Conservation (phyloP, 2,329 filamentous ascomycete species). For the Biscogniauxia marginata region DNA sequence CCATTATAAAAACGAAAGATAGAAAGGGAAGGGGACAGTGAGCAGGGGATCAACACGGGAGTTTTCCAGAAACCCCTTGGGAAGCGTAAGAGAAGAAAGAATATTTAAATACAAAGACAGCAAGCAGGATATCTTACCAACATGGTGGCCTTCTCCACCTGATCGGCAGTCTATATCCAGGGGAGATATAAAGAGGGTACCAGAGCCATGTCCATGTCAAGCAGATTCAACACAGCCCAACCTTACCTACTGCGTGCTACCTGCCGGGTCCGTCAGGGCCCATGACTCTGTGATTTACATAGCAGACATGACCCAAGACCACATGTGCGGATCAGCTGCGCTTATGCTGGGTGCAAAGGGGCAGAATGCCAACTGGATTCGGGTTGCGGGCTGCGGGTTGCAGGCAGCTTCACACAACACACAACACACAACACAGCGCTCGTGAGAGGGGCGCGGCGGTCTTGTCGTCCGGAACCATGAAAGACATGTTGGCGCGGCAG, state of each 20-base stretch:
- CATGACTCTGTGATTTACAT: not conserved
- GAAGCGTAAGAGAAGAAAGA: conserved; percentile 2
- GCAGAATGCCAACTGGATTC: not conserved
- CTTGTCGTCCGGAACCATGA: too few species aligned
- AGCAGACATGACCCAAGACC: not conserved
- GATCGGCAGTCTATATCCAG: conserved; percentile 10
- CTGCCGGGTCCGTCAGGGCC: not conserved
- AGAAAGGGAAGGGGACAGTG: conserved; percentile 1
- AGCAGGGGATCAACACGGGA: conserved; percentile 4
- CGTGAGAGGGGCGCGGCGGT: conserved; percentile 10
- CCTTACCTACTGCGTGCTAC: not conserved
- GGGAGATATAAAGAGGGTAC: conserved; percentile 6
- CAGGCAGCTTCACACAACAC: not conserved
- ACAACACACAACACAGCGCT: conserved; percentile 4
- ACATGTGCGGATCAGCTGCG: conserved; percentile 1
- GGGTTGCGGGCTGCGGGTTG: too few species aligned
- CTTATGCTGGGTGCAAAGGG: not conserved
- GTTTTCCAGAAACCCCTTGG: conserved; percentile 19
- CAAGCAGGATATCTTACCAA: conserved; percentile 2
- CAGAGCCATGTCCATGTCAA: not conserved
- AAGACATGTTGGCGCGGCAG: conserved; percentile 22
- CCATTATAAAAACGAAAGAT: conserved; percentile 23
- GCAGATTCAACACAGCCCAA: not conserved
- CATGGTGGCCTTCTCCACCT: conserved; percentile 9
- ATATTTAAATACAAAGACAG: conserved; percentile 6